Conservation (phyloP, 257 asterid genomes). For the Catharanthus roseus region DNA sequence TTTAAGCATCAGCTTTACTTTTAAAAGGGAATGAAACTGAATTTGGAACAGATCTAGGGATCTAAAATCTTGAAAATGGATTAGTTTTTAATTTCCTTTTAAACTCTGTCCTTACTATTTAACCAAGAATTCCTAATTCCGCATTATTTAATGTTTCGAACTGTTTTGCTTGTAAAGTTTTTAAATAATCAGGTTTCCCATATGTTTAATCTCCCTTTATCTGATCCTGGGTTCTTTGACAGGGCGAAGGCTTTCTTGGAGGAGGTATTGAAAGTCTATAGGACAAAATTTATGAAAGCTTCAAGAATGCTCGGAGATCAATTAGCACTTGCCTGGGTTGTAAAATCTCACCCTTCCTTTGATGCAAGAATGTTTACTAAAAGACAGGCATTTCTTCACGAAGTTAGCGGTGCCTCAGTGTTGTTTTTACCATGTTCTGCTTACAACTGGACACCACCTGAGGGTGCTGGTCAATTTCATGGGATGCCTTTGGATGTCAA, state of each 20-base stretch:
- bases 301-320: constrained; percentile 98
- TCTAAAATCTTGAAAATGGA: too few relatives aligned
- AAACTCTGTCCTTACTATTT: not conserved
- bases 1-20: not conserved
- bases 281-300: constrained; percentile 66
- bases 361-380: constrained; percentile 44
- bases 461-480: constrained; percentile 96
- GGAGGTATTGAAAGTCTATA: constrained; percentile 58
- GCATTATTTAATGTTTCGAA: not conserved
- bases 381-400: constrained; percentile 56
- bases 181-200: not conserved
- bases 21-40: not conserved
- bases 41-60: not conserved
- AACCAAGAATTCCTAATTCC: not conserved
- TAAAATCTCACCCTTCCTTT: constrained; percentile 56
- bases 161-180: not conserved
- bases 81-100: not conserved
- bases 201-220: not conserved
- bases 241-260: constrained; percentile 70
- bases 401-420: constrained; percentile 50
- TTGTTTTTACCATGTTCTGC: constrained; percentile 77
- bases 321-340: constrained; percentile 86
- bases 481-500: constrained; percentile 97
- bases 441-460: constrained; percentile 98
- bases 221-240: constrained; percentile 15